Conservation (phyloP, 179 eudicot species). For the Carnegiea gigantea region DNA sequence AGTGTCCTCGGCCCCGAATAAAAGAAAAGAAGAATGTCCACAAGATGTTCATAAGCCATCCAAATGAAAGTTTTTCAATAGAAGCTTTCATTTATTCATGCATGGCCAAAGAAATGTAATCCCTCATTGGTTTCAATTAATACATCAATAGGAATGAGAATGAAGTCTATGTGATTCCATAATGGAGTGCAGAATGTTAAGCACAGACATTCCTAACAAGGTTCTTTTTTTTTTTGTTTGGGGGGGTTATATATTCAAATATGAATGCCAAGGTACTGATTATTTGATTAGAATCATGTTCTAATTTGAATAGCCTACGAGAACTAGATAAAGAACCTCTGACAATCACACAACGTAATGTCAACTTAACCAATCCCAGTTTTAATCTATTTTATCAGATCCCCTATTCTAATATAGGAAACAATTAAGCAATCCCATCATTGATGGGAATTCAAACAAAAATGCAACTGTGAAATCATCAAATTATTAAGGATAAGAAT, state of each 20-base stretch:
- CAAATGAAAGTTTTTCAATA: neutral
- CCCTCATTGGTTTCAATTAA: neutral
- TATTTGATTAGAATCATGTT: neutral
- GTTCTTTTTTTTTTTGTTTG: too few relatives aligned
- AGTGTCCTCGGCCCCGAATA: neutral
- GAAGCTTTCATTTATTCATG: neutral
- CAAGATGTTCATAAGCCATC: neutral
- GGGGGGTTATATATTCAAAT: too few relatives aligned
- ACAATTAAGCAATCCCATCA: neutral
- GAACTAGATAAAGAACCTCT: neutral
- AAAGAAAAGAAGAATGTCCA: neutral
- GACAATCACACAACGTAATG: too few relatives aligned
- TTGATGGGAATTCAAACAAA: neutral
- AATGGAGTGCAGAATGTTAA: neutral
- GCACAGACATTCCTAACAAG: neutral
- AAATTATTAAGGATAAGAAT: neutral
- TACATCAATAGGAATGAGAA: neutral
- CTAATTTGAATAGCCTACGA: neutral
- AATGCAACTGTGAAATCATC: neutral
- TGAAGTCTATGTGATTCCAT: neutral
- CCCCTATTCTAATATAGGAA: neutral
- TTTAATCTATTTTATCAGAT: too few relatives aligned
- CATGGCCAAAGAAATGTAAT: too few relatives aligned
- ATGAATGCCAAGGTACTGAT: neutral
- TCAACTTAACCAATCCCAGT: too few relatives aligned